Base-by-base conservation (phyloP, 805 yeast species). In the Debaryomyces castellii region DNA sequence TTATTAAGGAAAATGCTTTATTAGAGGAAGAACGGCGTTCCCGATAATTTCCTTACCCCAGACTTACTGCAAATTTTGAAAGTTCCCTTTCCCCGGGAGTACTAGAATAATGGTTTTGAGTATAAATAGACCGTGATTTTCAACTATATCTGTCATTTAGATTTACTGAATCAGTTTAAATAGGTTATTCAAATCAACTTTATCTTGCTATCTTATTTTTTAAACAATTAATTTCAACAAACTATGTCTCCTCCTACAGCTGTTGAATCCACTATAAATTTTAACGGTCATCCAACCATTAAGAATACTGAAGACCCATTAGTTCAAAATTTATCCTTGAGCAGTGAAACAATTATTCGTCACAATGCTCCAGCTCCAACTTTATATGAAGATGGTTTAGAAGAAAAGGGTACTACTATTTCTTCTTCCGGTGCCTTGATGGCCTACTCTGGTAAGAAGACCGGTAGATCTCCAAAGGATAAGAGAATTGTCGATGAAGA, bases 401-500 rank as follows among this genome's bases (percentile, higher is more conserved):
- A 80, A 54, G 99, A 92, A 74, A 82, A 81, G 60, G 91, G 96
- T 48, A 91, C 97, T 36, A 90, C 95, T 46, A 86, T 92, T 58
- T 83, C 95, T 14, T 84, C 96, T 24, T 78, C 95, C 38, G 99
- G 99, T 65, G 97, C 98, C 40, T 78, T 92, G 55, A 86, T 92
- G 70, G 98, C 99, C 40, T 91, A 82, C 73, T 89, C 97, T 17
- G 99, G 99, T 63, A 75, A 81, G 55, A 92, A 92, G 75, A 92
- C 98, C 45, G 99, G 99, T 62, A 86, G 99, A 73, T 92, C 97
- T 28, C 99, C 99, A 66, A 88, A 87, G 76, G 99, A 92, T 74
- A 92, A 92, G 72, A 87, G 99, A 75, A 89, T 92, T 67, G 97
- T 92, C 51, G 97, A 91, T 60, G 98, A 94, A 76, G 86, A 81